phyloP scores from a whole-genome alignment of 1,139 yeast genomes.

The Sugiyamaella pinicola region DNA sequence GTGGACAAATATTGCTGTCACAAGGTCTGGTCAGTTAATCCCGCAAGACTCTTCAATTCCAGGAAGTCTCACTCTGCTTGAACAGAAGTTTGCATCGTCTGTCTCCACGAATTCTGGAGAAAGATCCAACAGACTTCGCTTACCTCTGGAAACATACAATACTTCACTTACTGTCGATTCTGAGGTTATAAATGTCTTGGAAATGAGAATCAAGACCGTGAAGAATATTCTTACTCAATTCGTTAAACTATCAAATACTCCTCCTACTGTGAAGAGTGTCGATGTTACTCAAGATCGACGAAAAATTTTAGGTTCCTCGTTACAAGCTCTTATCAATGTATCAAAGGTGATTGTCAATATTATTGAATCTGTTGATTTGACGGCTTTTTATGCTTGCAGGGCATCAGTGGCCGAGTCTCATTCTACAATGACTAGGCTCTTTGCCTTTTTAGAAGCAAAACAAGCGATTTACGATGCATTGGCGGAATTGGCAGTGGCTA shows the following conservation, averaged over 20 bases:
- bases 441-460: conserved; percentile 74
- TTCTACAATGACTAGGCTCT: conserved; percentile 62
- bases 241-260: conserved; percentile 18
- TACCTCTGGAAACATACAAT: conserved; percentile 30
- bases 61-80: conserved; percentile 12
- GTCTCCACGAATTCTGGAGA: conserved; percentile 9
- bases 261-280: conserved; percentile 18
- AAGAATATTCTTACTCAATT: conserved; percentile 22
- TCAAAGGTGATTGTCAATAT: conserved; percentile 32
- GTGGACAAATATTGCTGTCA: conserved; percentile 31
- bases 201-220: conserved; percentile 26
- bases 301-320: conserved; percentile 29
- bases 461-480: conserved; percentile 71
- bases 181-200: conserved; percentile 29
- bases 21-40: conserved; percentile 28
- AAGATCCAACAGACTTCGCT: conserved; percentile 6
- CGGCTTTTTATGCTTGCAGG: conserved; percentile 34
- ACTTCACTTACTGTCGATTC: conserved; percentile 29
- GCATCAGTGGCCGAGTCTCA: conserved; percentile 35
- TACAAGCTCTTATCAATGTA: conserved; percentile 29
- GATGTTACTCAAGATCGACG: conserved; percentile 30
- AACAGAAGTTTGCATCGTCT: conserved; percentile 16
- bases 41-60: conserved; percentile 19
- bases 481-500: conserved; percentile 55
- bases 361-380: conserved; percentile 39